These are phyloP conservation scores for Backusella westeae DNA, from an alignment of 192 early-diverging fungal genomes.

Conservation along the genomic window DNA sequence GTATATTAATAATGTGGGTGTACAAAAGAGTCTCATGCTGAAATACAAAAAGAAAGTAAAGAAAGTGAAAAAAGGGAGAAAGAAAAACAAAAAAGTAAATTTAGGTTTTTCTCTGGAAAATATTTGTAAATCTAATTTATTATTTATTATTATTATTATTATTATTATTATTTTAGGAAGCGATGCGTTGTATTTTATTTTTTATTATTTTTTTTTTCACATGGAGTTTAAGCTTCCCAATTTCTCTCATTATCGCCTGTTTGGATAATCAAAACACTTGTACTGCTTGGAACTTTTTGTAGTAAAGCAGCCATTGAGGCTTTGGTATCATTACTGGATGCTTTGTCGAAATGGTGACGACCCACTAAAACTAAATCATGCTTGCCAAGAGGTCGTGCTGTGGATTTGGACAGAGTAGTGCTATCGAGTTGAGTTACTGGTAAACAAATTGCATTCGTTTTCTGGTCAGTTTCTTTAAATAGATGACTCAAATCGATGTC, in stretches of 20 bases:
- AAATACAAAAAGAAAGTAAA: neutral
- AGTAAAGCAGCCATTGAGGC: neutral
- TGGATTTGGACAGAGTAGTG: neutral
- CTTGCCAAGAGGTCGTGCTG: neutral
- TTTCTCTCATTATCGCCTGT: neutral
- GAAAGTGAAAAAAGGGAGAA: neutral
- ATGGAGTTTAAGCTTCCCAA: neutral
- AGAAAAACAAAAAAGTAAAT: neutral
- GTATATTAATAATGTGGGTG: neutral
- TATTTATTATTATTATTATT: neutral
- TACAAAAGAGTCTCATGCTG: constrained; percentile 2
- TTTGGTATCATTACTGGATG: neutral
- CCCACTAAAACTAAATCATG: neutral
- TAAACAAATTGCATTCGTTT: neutral
- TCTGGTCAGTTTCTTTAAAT: neutral
- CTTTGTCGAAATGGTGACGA: neutral
- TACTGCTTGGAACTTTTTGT: neutral
- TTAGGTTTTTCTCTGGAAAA: neutral
- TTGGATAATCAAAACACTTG: neutral
- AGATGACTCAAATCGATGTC: neutral
- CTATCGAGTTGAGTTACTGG: neutral
- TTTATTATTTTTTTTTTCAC: constrained; percentile 3
- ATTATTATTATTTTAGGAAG: constrained; percentile 14
- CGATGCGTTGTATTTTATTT: neutral
- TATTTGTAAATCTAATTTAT: neutral